Evolutionary conservation across 2,329 filamentous ascomycete genomes (phyloP).

Genomic region (Diaporthe citriasiana): DNA sequence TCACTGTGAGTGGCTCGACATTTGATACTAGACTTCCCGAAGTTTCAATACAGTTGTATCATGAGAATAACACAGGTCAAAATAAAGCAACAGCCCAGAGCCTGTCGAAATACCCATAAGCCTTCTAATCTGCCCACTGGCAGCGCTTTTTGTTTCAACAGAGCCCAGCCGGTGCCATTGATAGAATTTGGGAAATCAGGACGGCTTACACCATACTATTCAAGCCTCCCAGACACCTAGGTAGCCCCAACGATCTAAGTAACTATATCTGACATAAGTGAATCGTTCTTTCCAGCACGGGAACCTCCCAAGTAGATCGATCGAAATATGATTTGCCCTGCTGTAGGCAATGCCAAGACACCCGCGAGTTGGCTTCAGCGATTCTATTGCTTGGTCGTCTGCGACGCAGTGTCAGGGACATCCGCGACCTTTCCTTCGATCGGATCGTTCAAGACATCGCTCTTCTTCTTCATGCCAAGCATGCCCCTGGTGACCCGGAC

Average conservation of each 20-base stretch:
- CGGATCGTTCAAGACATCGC: neutral
- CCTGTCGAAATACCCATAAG: no score
- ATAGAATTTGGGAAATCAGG: neutral
- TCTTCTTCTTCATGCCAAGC: neutral
- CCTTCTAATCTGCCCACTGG: no score
- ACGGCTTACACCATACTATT: neutral
- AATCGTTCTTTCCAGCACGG: no score
- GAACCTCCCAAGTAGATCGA: no score
- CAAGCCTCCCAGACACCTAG: no score
- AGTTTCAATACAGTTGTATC: neutral
- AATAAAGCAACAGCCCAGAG: neutral
- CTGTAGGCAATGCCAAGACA: no score
- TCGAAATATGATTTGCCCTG: no score
- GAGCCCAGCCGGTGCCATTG: no score
- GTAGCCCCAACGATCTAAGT: no score
- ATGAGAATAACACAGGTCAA: neutral
- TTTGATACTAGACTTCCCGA: neutral
- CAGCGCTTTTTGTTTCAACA: no score
- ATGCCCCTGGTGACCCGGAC: slow-evolving; percentile 7
- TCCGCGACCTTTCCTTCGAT: slow-evolving; percentile 9
- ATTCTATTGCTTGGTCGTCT: neutral
- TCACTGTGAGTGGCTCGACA: no score
- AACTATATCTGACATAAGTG: no score
- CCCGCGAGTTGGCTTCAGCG: neutral
- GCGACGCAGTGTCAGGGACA: neutral